Evolutionary conservation across 345 rosid genomes (phyloP).

Genomic region (Isatis tinctoria): DNA sequence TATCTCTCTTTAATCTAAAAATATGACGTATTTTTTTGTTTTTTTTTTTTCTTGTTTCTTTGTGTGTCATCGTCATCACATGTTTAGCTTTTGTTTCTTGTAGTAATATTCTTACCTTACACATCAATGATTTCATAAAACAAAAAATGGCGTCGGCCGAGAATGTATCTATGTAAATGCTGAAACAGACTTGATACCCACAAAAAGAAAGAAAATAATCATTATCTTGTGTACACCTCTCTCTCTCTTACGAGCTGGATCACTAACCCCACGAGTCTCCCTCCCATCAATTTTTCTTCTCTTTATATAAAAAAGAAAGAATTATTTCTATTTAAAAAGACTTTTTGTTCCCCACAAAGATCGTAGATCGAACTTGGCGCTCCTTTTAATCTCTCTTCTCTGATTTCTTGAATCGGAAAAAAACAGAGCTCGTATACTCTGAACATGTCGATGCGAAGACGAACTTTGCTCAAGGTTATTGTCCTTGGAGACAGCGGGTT

Average conservation of each 20-base stretch:
- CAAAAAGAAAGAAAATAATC: background rate
- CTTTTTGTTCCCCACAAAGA: background rate
- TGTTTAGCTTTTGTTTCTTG: background rate
- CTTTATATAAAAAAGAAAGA: background rate
- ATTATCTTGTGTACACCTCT: background rate
- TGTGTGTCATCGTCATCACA: background rate
- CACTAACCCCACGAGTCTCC: conserved; percentile 7
- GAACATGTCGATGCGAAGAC: conserved; percentile 66
- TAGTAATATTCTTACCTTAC: background rate
- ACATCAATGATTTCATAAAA: background rate
- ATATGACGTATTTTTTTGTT: background rate
- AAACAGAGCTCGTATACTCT: background rate
- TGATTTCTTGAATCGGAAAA: conserved; percentile 2
- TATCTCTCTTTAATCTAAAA: background rate
- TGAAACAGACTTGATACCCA: background rate
- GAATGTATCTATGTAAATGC: background rate
- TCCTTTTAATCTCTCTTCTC: conserved; percentile 19
- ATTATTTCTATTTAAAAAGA: background rate
- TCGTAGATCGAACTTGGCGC: conserved; percentile 47
- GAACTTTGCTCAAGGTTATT: conserved; percentile 95
- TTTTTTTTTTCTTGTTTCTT: background rate
- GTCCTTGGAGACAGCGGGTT: conserved; percentile 99
- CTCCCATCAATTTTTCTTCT: background rate
- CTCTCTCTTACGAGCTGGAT: background rate
- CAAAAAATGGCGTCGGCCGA: background rate